Evolutionary conservation across 495 filamentous ascomycete species (phyloP), one percentile per base, ranked within the genome.

Genomic region (Hypoxylon trugodes): DNA sequence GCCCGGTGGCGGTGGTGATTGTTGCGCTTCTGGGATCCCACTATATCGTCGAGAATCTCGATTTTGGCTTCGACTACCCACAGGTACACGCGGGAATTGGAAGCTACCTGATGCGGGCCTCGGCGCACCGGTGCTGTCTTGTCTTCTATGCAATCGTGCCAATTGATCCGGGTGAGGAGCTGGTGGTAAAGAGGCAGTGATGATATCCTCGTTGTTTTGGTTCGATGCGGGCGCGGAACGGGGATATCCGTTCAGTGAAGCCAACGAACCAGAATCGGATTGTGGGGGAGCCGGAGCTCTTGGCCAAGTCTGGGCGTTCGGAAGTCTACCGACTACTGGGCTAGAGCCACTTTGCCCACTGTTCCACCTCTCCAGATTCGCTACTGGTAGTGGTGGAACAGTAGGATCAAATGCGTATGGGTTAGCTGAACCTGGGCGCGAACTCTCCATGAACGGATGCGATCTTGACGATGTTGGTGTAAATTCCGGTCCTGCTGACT

Each of bases 261-360:
- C 42, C n/a, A 42, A 45, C 2, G 58, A 53, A 3, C 61, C 35
- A 4, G 51, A 22, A 16, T 26, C 47, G 19, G 68, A 55, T 6
- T 54, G 52, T 10, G 64, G 48, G 12, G 73, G 71, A n/a, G 67
- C 70, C 9, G 73, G 71, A n/a, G 67, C 70, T 15, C 68, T 64
- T 19, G 80, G 80, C 80, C 80, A 82, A 9, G 79, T 82, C 50
- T 69, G 72, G 10, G 79, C 66, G 36, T 72, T 79, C 4, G 73
- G 74, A 24, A 81, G 65, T 2, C 72, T 73, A 5, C 69, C 69
- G 2, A 65, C 49, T 2, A 63, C n/a, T 0, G 73, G 73, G 9
- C 55, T 69, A 3, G 40, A 18, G n/a, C 15, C 36, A 13, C 12
- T 25, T 21, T 53, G 56, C 15, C 35, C 35, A 8, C 50, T 48